A percentile compares a stretch with the other conserved stretches of the same genome.
Evolutionary conservation across 495 filamentous ascomycete species (phyloP).

Genomic region (Hyaloscypha finlandica): DNA sequence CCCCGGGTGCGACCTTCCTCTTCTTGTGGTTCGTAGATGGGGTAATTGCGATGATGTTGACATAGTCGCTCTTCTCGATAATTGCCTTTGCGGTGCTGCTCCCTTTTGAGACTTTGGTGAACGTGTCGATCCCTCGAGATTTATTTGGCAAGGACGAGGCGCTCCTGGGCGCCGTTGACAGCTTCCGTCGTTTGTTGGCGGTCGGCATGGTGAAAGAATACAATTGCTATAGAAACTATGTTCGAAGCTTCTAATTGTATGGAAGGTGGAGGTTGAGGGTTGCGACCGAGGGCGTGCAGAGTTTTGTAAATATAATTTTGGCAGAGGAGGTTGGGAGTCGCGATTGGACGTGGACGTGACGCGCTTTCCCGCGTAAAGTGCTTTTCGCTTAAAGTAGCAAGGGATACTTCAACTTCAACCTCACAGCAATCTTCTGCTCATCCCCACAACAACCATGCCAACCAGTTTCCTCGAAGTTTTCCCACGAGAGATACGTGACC

Average conservation of each 20-base stretch:
- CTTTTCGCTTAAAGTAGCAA: constrained; percentile 7
- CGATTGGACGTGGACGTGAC: constrained; percentile 24
- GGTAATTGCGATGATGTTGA: constrained; percentile 13
- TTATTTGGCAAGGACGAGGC: constrained; percentile 8
- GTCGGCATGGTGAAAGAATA: constrained; percentile 31
- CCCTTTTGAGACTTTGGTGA: constrained; percentile 33
- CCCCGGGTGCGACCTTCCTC: constrained; percentile 24
- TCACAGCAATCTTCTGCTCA: not conserved
- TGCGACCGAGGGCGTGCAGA: constrained; percentile 1
- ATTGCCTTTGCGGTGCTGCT: constrained; percentile 20
- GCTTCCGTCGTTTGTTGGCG: constrained; percentile 30
- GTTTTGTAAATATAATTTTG: constrained; percentile 3
- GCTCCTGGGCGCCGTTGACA: constrained; percentile 17
- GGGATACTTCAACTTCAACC: constrained; percentile 3
- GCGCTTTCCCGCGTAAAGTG: constrained; percentile 33
- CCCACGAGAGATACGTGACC: constrained; percentile 33
- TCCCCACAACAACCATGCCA: constrained; percentile 11
- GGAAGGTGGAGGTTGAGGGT: constrained; percentile 24
- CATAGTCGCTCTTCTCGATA: constrained; percentile 23
- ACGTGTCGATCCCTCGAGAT: constrained; percentile 26
- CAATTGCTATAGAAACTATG: constrained; percentile 23
- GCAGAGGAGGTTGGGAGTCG: constrained; percentile 20
- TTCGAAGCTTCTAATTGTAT: constrained; percentile 12
- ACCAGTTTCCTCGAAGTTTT: constrained; percentile 23
- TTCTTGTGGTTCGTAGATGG: constrained; percentile 13